Evolutionary conservation across 371 early-diverging fungal species (phyloP), one percentile per base, ranked within the genome.

Genomic region (Saksenaea oblongispora): DNA sequence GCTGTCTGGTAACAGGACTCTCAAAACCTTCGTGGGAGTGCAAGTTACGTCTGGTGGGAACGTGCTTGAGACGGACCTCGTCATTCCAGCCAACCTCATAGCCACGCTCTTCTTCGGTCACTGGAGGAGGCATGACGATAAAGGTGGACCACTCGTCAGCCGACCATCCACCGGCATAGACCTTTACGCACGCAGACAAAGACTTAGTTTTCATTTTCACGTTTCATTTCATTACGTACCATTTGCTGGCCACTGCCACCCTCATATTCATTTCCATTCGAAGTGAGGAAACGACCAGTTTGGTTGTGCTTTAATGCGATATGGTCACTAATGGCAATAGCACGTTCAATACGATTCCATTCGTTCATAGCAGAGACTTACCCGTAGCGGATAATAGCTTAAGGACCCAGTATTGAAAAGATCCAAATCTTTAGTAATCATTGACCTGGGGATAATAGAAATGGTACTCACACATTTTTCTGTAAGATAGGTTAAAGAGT

Each of bases 221-320:
- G 51, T 39, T 34, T 13, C 7, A 22, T n/a, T 11, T 44, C 28
- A 17, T 2, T 56, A 59, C 59, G 42, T 65, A 70, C 67, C 54
- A 70, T 67, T 68, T 85, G 82, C 71, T 89, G 87, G 34, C 68
- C 66, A 56, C 85, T 84, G 34, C 87, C 87, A 24, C 70, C 53
- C 53, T 73, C 64, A 18, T 86, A 80, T n/a, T 55, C 36, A 26
- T 59, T 60, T 18, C 63, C 66, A 60, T 51, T 57, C 18, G 83
- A 79, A 31, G 75, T 72, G 59, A 89, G 68, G 67, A 72, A 84
- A 53, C 85, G 79, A 13, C 80, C 82, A 3, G 87, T 86, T 56
- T 75, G 75, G 58, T 73, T 75, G 62, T 88, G 88, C 69, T 87
- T 85, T 14, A 88, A 70, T 57, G 79, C 74, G 36, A 87, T 67